phyloP scores from a whole-genome alignment of 2,329 filamentous ascomycete species.

The Sordariomycetes sp. region DNA sequence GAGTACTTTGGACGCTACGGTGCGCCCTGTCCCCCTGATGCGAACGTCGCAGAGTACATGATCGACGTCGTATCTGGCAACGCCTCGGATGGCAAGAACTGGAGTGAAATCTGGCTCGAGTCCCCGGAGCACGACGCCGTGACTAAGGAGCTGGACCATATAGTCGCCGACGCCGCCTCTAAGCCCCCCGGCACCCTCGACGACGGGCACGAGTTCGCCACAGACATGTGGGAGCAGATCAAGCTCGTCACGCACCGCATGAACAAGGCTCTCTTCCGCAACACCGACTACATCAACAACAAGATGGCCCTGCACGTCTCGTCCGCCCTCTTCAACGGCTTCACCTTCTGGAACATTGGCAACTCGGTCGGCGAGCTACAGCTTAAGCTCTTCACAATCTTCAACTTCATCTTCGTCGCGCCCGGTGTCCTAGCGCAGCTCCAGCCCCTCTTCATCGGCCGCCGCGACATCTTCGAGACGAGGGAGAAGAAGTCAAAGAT shows the following conservation, averaged over 20 bases:
- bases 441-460: conserved; percentile 43
- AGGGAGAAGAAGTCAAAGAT: conserved; percentile 49
- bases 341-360: conserved; percentile 47
- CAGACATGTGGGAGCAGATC: conserved; percentile 48
- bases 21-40: conserved; percentile 43
- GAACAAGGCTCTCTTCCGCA: conserved; percentile 50
- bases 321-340: conserved; percentile 45
- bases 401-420: conserved; percentile 51
- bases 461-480: conserved; percentile 42
- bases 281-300: conserved; percentile 52
- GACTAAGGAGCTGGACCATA: conserved; percentile 46
- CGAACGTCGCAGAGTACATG: conserved; percentile 56
- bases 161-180: conserved; percentile 40
- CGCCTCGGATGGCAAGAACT: conserved; percentile 34
- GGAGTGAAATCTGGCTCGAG: conserved; percentile 58
- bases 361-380: conserved; percentile 35
- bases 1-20: conserved; percentile 56
- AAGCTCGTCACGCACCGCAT: conserved; percentile 50
- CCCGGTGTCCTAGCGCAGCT: conserved; percentile 44
- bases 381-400: conserved; percentile 42
- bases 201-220: conserved; percentile 58
- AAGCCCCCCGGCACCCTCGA: conserved; percentile 24
- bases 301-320: conserved; percentile 44
- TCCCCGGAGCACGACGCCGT: conserved; percentile 45
- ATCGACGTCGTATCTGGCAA: conserved; percentile 32